Conservation (phyloP, 2,329 filamentous ascomycete genomes). For the Claviceps arundinis region DNA sequence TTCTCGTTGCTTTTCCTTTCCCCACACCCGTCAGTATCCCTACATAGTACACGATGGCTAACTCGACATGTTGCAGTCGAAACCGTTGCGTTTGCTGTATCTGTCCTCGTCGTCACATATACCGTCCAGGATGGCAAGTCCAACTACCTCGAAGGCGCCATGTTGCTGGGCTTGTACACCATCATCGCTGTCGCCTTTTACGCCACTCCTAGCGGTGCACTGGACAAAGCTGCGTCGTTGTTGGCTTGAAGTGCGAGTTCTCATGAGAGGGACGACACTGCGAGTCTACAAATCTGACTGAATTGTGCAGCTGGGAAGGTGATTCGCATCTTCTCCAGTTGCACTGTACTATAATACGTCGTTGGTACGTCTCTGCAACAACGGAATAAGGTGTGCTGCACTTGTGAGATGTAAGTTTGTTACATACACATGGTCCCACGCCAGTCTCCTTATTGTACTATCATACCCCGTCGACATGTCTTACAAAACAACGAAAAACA, state of each 20-base stretch:
- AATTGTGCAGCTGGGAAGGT: no score
- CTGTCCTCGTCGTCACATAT: slow-evolving; percentile 62
- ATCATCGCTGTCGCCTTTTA: slow-evolving; percentile 51
- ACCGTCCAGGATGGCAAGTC: slow-evolving; percentile 71
- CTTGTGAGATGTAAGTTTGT: background rate
- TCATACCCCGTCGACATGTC: no score
- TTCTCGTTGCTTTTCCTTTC: background rate
- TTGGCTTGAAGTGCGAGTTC: background rate
- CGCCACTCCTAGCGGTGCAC: slow-evolving; percentile 35
- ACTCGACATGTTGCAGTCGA: slow-evolving; percentile 34
- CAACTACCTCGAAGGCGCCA: slow-evolving; percentile 72
- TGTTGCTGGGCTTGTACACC: slow-evolving; percentile 42
- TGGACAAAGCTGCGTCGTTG: slow-evolving; percentile 21
- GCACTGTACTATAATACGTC: slow-evolving; percentile 26
- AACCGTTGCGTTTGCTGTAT: slow-evolving; percentile 65
- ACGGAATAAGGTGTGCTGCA: background rate
- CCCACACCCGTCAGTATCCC: no score
- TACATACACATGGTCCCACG: no score
- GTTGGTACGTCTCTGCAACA: background rate
- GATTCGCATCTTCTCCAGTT: slow-evolving; percentile 37
- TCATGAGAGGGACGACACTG: background rate
- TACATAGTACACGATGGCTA: background rate
- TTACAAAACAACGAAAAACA: no score
- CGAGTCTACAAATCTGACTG: no score
- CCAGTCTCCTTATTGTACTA: no score